phyloP scores from a whole-genome alignment of 768 basidiomycete species.

The Leucosporidium creatinivorum region DNA sequence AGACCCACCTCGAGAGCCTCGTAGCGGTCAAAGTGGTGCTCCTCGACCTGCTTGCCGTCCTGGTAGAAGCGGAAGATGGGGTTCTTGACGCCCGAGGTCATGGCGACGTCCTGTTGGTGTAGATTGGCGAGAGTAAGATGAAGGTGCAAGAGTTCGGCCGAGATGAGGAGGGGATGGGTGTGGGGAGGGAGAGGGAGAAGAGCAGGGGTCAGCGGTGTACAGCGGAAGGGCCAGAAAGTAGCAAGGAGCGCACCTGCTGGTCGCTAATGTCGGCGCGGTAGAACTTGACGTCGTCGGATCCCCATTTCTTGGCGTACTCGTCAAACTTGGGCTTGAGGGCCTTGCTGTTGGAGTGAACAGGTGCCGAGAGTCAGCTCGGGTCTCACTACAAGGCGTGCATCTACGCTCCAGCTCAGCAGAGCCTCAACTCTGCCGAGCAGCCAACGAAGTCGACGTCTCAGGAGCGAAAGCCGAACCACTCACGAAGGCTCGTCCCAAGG shows the following conservation, averaged over 20 bases:
- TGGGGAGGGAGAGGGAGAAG: no score
- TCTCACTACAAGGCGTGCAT: no score
- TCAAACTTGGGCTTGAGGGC: conserved; percentile 22
- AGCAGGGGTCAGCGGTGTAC: not conserved
- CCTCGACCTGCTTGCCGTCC: conserved; percentile 17
- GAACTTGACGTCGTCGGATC: conserved; percentile 10
- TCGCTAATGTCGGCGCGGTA: conserved; percentile 30
- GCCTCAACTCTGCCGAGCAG: no score
- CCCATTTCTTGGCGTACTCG: conserved; percentile 8
- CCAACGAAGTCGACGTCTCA: no score
- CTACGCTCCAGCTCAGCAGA: no score
- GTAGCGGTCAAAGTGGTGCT: conserved; percentile 21
- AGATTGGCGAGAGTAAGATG: no score
- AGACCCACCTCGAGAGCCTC: conserved; percentile 27
- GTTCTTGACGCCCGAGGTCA: conserved; percentile 20
- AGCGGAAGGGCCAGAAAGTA: not conserved
- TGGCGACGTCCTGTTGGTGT: conserved; percentile 21
- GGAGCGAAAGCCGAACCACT: not conserved
- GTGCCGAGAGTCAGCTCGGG: not conserved
- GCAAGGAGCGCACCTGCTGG: conserved; percentile 16
- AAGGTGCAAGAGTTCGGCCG: no score
- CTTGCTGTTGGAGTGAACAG: conserved; percentile 5
- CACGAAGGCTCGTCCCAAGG: conserved; percentile 30
- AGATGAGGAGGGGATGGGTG: no score
- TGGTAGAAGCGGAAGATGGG: conserved; percentile 30